These are phyloP conservation scores for Triticum turgidum DNA, from an alignment of 176 grass and related monocot genomes.

Conservation along the genomic window DNA sequence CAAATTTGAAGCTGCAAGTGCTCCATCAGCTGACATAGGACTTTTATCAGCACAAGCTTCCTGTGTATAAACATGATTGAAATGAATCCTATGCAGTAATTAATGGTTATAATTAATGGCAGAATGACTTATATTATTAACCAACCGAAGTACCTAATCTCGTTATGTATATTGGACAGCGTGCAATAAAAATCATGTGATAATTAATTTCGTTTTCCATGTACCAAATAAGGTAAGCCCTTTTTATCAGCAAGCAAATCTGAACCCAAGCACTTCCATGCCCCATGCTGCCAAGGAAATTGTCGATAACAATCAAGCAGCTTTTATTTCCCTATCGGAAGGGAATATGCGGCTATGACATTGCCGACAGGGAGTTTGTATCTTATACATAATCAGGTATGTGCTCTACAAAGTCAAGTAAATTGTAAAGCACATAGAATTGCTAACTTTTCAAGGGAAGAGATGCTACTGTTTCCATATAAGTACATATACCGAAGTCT, in stretches of 20 bases:
- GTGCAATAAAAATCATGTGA: constrained; percentile 22
- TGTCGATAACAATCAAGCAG: not conserved
- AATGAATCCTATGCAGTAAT: constrained; percentile 11
- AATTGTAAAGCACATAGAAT: not conserved
- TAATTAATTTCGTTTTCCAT: not conserved
- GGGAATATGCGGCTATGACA: not conserved
- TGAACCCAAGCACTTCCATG: constrained; percentile 2
- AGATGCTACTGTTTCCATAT: constrained; percentile 3
- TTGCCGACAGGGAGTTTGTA: not conserved
- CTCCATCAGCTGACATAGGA: constrained; percentile 66
- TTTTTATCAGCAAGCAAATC: constrained; percentile 10
- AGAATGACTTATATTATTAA: not conserved
- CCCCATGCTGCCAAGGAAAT: constrained; percentile 4
- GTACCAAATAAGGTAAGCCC: constrained; percentile 9
- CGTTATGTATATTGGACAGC: not conserved
- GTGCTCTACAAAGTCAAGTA: constrained; percentile 16
- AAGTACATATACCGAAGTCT: constrained; percentile 10
- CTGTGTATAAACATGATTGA: constrained; percentile 40
- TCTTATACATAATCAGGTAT: constrained; percentile 20
- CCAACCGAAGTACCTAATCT: constrained; percentile 8
- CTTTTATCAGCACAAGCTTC: constrained; percentile 55
- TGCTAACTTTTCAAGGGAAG: not conserved
- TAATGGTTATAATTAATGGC: constrained; percentile 4
- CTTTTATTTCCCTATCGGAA: constrained; percentile 29
- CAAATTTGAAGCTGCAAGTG: constrained; percentile 77